Base-by-base conservation (phyloP, 208 protist species). In the Strigomonas culicis region DNA sequence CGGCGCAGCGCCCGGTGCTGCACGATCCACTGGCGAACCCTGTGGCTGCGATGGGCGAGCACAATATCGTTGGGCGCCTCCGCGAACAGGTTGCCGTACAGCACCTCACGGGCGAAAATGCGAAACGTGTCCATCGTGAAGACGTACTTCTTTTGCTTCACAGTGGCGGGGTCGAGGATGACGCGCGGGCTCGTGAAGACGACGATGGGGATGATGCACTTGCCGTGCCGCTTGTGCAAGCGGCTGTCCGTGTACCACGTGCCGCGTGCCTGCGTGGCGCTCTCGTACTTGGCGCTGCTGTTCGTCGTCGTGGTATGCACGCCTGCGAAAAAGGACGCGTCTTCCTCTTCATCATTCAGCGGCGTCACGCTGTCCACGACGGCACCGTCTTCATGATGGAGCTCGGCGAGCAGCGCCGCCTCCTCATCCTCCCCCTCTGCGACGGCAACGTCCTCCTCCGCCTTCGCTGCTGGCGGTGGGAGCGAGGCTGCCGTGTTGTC, bases 131-230 rank as follows among this genome's bases (percentile, higher is more conserved):
- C 56, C 32, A 93, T 66, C 8, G 84, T 90, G 69, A 92, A 96
- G 7, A 96, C 83, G 63, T 82, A 68, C 56, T 79, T 68, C 59
- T 89, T 88, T 25, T 49, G 49, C 36, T 78, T 74, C 22, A 96
- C 75, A 11, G 84, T 90, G 28, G 63, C 71, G 8, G 90, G 90
- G 46, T 93, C 86, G 4, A 96, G 77, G 46, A 75, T 74, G 30
- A 90, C 86, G 1, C 58, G 30, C 22, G 74, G 76, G 66, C 90
- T 78, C 2, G 90, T 93, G 68, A 96, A 96, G 46, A 96, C 87
- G n/a, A 96, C 85, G 0, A 93, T 74, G 21, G 90, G 86, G 24
- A 95, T 57, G 28, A 95, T 68, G 51, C 81, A 80, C 49, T 71
- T 60, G 24, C 89, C 89, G 52, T 74, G 88, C 13, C 82, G 70